phyloP scores from a whole-genome alignment of 2,329 filamentous ascomycete species.

The Lomentospora prolificans region DNA sequence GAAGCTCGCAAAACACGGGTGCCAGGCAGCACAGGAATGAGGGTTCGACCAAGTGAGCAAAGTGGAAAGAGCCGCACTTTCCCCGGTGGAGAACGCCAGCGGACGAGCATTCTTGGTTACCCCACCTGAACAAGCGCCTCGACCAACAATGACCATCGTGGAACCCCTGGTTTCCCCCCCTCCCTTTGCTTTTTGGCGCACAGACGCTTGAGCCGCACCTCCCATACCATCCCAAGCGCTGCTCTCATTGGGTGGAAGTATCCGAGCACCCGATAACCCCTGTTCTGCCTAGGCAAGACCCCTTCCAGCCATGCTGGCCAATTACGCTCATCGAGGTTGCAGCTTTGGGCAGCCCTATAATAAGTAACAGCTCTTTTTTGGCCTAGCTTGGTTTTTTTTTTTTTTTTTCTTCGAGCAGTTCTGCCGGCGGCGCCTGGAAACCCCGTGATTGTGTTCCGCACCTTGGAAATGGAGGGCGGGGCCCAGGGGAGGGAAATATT shows the following conservation, averaged over 20 bases:
- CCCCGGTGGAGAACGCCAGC: neutral
- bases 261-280: neutral
- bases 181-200: neutral
- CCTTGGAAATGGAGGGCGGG: too few relatives aligned
- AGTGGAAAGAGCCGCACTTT: neutral
- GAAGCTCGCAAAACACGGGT: too few relatives aligned
- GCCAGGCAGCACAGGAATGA: neutral
- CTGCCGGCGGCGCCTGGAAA: neutral
- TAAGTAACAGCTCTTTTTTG: neutral
- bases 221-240: neutral
- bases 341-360: neutral
- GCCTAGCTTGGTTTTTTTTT: neutral
- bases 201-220: constrained; percentile 7
- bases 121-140: neutral
- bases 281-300: too few relatives aligned
- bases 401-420: too few relatives aligned
- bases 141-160: neutral
- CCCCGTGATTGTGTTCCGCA: too few relatives aligned
- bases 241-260: constrained; percentile 1
- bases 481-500: neutral
- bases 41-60: neutral
- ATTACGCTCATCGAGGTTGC: neutral
- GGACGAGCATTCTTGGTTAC: neutral
- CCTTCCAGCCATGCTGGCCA: neutral
- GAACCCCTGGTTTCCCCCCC: neutral